Evolutionary conservation across 2,329 filamentous ascomycete species (phyloP).

Genomic region (Diplodia intermedia): DNA sequence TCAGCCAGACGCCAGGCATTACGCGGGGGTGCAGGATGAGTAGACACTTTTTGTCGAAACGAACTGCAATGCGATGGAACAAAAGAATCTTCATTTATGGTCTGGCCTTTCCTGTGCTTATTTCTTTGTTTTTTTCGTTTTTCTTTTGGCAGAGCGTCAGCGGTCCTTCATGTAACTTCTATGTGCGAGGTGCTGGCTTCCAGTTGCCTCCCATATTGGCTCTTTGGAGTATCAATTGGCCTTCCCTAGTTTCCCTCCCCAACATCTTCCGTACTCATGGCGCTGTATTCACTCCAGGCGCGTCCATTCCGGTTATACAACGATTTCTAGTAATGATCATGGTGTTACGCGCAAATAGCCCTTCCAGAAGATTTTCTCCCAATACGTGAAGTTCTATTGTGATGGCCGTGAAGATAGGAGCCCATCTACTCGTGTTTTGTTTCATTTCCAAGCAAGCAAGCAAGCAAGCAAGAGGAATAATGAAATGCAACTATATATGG

Average conservation of each 20-base stretch:
- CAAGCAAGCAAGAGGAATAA: no score
- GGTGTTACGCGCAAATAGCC: no score
- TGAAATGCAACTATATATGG: no score
- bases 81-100: slow-evolving; percentile 2
- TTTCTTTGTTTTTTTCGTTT: background rate
- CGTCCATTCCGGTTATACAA: background rate
- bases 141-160: background rate
- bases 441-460: no score
- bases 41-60: slow-evolving; percentile 1
- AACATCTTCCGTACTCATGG: background rate
- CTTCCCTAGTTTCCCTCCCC: background rate
- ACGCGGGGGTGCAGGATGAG: background rate
- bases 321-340: no score
- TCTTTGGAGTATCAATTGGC: background rate
- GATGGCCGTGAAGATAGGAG: no score
- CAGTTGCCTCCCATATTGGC: background rate
- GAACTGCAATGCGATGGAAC: background rate
- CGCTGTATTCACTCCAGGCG: background rate
- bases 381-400: no score
- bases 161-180: background rate
- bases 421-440: no score
- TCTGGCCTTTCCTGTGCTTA: background rate
- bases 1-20: background rate
- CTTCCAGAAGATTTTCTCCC: no score
- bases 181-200: background rate